Percentiles rank a stretch among this genome's conserved stretches.
These are phyloP conservation scores for Sutorius australiensis DNA, from an alignment of 768 basidiomycete species.

Conservation along the genomic window DNA sequence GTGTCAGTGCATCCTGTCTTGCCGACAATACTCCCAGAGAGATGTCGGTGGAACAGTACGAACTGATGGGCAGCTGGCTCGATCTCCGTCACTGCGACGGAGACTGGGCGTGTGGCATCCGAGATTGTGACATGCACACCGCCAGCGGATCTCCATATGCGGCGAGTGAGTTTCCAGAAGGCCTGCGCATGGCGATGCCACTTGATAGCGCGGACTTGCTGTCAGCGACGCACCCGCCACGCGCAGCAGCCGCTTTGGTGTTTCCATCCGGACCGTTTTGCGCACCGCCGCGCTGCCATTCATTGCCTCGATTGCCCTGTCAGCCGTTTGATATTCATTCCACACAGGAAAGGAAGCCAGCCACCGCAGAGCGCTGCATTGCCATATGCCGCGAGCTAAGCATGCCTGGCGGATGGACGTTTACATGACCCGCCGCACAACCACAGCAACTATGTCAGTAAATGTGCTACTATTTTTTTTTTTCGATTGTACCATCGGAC, in stretches of 20 bases:
- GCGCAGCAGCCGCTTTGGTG: constrained; percentile 2
- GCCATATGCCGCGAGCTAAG: constrained; percentile 29
- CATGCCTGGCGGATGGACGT: constrained; percentile 43
- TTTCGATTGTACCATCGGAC: constrained; percentile 14
- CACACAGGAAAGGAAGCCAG: constrained; percentile 14
- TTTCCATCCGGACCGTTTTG: constrained; percentile 16
- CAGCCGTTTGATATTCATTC: constrained; percentile 16
- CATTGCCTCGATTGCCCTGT: constrained; percentile 25
- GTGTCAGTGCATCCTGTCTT: constrained; percentile 26
- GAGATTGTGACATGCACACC: constrained; percentile 31
- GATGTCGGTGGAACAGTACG: constrained; percentile 48
- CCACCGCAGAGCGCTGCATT: constrained; percentile 13
- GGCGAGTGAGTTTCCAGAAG: constrained; percentile 13
- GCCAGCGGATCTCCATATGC: constrained; percentile 32
- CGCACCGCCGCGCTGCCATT: constrained; percentile 19
- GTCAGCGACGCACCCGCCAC: constrained; percentile 1
- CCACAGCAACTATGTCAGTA: neutral
- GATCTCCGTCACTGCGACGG: constrained; percentile 20
- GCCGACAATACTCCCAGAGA: constrained; percentile 26
- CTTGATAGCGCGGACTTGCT: constrained; percentile 19
- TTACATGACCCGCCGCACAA: constrained; percentile 11
- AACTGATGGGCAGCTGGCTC: constrained; percentile 47
- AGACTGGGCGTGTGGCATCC: constrained; percentile 29
- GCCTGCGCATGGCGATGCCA: constrained; percentile 27
- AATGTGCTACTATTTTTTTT: neutral